Percentiles rank a stretch among this genome's conserved stretches.
These are phyloP conservation scores for Blepharisma stoltei DNA, from an alignment of 73 alveolate genomes.

Conservation along the genomic window DNA sequence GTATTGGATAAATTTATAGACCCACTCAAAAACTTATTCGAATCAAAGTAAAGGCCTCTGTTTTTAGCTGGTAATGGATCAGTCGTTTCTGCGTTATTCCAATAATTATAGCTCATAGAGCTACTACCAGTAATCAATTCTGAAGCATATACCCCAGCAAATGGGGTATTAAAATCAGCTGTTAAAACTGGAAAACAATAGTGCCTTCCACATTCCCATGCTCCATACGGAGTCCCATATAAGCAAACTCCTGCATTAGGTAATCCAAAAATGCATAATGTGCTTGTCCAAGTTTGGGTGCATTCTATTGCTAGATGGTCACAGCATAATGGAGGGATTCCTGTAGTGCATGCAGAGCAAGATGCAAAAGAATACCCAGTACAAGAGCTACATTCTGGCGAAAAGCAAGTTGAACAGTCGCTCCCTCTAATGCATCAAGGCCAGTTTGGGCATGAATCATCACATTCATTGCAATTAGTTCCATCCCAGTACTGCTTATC, in stretches of 20 bases:
- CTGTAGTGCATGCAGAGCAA: not conserved
- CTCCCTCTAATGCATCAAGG: slow-evolving; percentile 18
- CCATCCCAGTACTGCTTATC: not conserved
- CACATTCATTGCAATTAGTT: not conserved
- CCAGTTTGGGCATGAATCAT: not conserved
- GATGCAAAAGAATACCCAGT: not conserved
- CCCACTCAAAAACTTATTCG: not conserved
- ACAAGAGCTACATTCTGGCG: not conserved
- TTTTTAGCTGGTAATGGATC: not conserved
- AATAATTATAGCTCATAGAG: too few species aligned
- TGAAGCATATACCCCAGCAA: too few species aligned
- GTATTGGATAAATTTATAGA: not conserved
- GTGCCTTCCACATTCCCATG: too few species aligned
- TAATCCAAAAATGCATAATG: not conserved
- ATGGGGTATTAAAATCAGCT: too few species aligned
- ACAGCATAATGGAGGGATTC: not conserved
- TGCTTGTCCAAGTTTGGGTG: not conserved
- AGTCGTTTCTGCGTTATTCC: not conserved
- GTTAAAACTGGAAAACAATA: too few species aligned
- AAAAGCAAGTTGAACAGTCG: not conserved
- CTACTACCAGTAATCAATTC: too few species aligned
- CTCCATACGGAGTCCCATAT: not conserved
- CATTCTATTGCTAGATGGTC: not conserved
- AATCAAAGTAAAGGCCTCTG: slow-evolving; percentile 9
- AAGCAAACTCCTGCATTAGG: not conserved